Evolutionary conservation across 2,329 filamentous ascomycete genomes (phyloP).

Genomic region (Gyromitra esculenta): DNA sequence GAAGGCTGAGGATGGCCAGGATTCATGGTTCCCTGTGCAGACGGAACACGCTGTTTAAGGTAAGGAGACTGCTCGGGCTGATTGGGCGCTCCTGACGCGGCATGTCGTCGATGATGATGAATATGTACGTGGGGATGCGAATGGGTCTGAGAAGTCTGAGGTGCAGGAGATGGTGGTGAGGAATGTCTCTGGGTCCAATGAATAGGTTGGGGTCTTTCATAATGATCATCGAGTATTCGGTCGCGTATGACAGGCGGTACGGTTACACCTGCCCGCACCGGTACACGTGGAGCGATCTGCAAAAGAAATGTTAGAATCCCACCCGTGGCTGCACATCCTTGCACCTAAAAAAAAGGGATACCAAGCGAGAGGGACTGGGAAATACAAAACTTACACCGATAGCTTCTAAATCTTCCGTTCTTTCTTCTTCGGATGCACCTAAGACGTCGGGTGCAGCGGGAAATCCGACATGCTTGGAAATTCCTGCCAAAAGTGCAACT

Average conservation of each 20-base stretch:
- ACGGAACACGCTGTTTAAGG: slow-evolving; percentile 43
- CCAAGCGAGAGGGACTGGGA: slow-evolving; percentile 60
- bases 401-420: slow-evolving; percentile 86
- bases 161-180: slow-evolving; percentile 53
- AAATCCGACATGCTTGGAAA: slow-evolving; percentile 96
- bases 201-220: slow-evolving; percentile 46
- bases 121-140: slow-evolving; percentile 54
- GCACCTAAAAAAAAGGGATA: slow-evolving; percentile 53
- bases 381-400: slow-evolving; percentile 76
- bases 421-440: slow-evolving; percentile 74
- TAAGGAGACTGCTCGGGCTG: slow-evolving; percentile 48
- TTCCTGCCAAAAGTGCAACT: slow-evolving; percentile 86
- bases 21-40: slow-evolving; percentile 44
- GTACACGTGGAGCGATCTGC: slow-evolving; percentile 56
- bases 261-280: slow-evolving; percentile 52
- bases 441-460: slow-evolving; percentile 89
- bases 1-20: slow-evolving; percentile 45
- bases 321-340: slow-evolving; percentile 53
- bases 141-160: slow-evolving; percentile 49
- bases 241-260: slow-evolving; percentile 51
- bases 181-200: slow-evolving; percentile 48
- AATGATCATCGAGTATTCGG: slow-evolving; percentile 51
- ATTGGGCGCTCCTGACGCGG: slow-evolving; percentile 43
- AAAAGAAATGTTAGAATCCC: slow-evolving; percentile 52
- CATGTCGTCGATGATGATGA: slow-evolving; percentile 53